Evolutionary conservation across 352 stramenopile species (phyloP), one percentile per base, ranked within the genome.

Genomic region (Pythium phragmitis): DNA sequence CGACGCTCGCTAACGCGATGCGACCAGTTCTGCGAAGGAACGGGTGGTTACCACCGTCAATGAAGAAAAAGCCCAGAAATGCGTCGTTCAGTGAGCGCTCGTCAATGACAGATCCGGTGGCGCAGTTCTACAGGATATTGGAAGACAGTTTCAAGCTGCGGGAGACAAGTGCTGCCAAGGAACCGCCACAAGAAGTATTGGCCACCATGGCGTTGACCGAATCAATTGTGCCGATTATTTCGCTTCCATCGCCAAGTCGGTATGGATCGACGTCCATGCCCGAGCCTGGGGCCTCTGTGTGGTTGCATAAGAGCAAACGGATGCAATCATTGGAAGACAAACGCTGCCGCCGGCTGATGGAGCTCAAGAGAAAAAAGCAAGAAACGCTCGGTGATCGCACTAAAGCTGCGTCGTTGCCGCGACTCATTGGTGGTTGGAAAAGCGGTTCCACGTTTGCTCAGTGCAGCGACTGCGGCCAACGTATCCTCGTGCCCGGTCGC

Each of bases 361-460:
- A 60, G 2, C 60, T 94, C 0, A 76, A 88, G 26, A 74, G 76
- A 12, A 68, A 82, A 17, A 92, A 92, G 47, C 82, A 85, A 13
- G 63, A 81, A 23, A 79, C 79, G 0, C 53, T 89, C 14, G 85
- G 83, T 6, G 76, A 94, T 64, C 70, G 61, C 4, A 64, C 76
- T 39, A 87, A 86, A 59, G 79, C 70, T 1, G 61, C 76, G 5
- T 67, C 64, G 0, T 56, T 94, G 4, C 85, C 85, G 7, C 65
- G 85, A 5, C 60, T 94, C 14, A 90, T 94, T 74, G 85, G 85
- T n/a, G 85, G 85, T 0, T 66, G 74, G 0, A 90, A 88, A 56
- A 90, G 81, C 39, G 81, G 85, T 0, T 89, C 81, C 3, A 76
- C 65, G 43, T 73, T 73, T 23, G 59, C 79, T 8, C 75, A 80